Base-by-base conservation (phyloP, 2,329 filamentous ascomycete genomes). In the Calonectria pseudoreteaudii region DNA sequence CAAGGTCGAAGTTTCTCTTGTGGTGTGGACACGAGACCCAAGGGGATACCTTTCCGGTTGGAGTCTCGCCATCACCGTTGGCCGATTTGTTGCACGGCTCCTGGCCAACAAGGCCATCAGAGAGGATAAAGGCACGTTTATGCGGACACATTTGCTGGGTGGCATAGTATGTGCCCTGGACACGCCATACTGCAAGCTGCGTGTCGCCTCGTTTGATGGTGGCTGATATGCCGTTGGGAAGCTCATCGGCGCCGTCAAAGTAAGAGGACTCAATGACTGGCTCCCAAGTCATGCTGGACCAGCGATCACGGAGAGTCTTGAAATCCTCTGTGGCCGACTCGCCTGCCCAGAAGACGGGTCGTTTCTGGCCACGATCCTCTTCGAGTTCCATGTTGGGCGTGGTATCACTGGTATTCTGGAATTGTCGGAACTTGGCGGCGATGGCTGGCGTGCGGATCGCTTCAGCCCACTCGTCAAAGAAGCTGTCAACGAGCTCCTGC, bases 131-230 rank as follows among this genome's bases (percentile, higher is more conserved):
- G 1, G 95, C 93, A 14, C 95, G 93, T 85, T 96, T 97, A 86
- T 98, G 95, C 13, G 95, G 95, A 83, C 95, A 98, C 95, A 98
- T 98, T 82, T 98, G 95, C 86, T 98, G 95, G 18, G 94, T 94
- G 72, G 94, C 94, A 84, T 96, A 96, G 88, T 93, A 97, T 68
- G 90, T 90, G 26, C 95, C 95, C 68, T 91, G 91, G 75, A 98
- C 90, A 80, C 95, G 94, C 91, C 96, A 98, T 68, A 98, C 87
- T 10, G 95, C 95, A 2, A 98, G 90, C 84, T 98, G 95, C 0
- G 95, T 98, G 83, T 98, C 95, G 53, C 95, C 94, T 53, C 94
- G 91, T 87, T 97, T 97, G 84, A 98, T 88, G 38, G 93, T 93
- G 6, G 94, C 92, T 13, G 92, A 94, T 71, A 95, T 93, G 38